A percentile compares a stretch with the other conserved stretches of the same genome.
Conservation (phyloP, 2,329 filamentous ascomycete genomes). For the Colletotrichum endophyticum region DNA sequence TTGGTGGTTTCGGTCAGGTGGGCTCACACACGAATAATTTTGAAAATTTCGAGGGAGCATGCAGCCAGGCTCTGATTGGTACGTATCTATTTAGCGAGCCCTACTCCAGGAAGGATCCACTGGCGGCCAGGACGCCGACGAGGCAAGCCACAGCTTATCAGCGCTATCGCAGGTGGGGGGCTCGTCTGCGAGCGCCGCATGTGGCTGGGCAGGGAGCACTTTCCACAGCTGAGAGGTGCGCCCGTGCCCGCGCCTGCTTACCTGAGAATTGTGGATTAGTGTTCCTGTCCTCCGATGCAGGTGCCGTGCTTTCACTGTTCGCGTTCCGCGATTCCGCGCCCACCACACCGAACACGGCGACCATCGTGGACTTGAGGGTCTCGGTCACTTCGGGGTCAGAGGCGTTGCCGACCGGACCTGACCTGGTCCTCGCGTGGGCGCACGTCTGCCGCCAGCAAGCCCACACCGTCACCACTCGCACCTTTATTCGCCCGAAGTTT, state of each 20-base stretch:
- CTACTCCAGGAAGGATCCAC: neutral
- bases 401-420: neutral
- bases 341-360: neutral
- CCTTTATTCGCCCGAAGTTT: conserved; percentile 18
- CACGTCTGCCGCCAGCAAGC: neutral
- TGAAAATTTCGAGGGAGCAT: neutral
- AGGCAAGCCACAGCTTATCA: neutral
- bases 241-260: neutral
- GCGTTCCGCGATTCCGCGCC: neutral
- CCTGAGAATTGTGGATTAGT: neutral
- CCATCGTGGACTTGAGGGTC: neutral
- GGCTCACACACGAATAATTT: neutral
- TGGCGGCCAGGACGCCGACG: neutral
- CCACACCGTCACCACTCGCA: neutral
- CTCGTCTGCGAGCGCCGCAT: neutral
- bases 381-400: conserved; percentile 3
- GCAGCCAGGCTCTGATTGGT: neutral
- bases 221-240: neutral
- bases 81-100: neutral
- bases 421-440: neutral
- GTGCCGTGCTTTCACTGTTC: neutral
- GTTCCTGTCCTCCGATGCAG: neutral
- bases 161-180: neutral
- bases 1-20: neutral
- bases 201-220: neutral